Base-by-base conservation (phyloP, 140 eudicot species). In the Oenanthe javanica region DNA sequence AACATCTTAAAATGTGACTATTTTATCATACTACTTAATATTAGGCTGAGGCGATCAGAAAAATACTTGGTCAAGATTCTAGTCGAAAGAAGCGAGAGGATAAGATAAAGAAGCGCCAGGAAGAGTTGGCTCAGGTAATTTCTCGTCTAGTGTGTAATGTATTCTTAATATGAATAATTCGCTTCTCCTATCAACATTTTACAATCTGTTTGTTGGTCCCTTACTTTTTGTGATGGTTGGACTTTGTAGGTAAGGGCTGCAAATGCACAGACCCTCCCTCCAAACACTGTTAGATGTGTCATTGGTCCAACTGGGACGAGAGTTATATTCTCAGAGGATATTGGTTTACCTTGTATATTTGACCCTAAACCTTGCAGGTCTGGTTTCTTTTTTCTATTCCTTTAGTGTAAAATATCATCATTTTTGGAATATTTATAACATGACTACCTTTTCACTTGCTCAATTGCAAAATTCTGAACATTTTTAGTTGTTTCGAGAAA, bases 1-100 rank as follows among this genome's bases (percentile, higher is more conserved):
- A 1, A 4, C 4, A 16, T n/a, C 59, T 31, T 74, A 5, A 13
- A 16, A 7, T 25, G 61, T 47, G 61, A 31, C 31, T 31, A 31
- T 31, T 31, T 66, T 46, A 46, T n/a, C 72, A 25, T 79, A 13
- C 48, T 79, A 80, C 15, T 76, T 80, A 42, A 38, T 40, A 38
- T 81, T 81, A 94, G 98, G 98, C 94, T 38, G 98, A 94, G 89
- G 98, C 98, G 81, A 92, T 94, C 79, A 92, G 98, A 85, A 92
- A 89, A 86, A 94, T 94, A 72, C 97, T 94, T 50, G 98, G 98
- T 79, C 97, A 92, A 90, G 98, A 94, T 83, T 92, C 98, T 23
- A 86, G 85, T 80, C 87, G 96, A 89, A 92, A 92, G 93, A 94
- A 92, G 89, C 86, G 92, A 75, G 98, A 94, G 87, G 98, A 94